phyloP scores from a whole-genome alignment of 495 filamentous ascomycete species.

The Usnea hakonensis region DNA sequence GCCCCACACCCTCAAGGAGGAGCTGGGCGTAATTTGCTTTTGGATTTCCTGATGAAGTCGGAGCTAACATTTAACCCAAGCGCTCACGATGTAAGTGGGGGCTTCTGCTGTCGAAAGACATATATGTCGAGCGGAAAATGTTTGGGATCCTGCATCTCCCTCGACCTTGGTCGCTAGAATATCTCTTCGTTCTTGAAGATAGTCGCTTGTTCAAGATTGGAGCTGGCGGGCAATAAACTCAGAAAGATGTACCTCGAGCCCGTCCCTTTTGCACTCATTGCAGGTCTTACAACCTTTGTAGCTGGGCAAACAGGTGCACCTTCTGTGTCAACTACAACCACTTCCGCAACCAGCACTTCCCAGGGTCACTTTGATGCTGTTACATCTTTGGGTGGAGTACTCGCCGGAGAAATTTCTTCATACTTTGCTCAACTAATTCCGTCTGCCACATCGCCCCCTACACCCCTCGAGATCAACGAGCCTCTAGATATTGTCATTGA shows the following conservation, averaged over 20 bases:
- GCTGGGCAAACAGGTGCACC: neutral
- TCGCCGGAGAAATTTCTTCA: neutral
- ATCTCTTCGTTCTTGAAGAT: neutral
- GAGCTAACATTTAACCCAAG: neutral
- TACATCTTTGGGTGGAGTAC: neutral
- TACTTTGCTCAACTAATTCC: neutral
- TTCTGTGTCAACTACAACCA: neutral
- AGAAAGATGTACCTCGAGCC: neutral
- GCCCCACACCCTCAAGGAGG: neutral
- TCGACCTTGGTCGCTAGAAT: neutral
- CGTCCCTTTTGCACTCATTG: neutral
- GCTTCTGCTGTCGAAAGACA: neutral
- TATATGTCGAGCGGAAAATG: neutral
- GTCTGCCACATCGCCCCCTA: neutral
- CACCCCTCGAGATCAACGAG: constrained; percentile 5
- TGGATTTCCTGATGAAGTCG: neutral
- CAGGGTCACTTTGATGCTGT: neutral
- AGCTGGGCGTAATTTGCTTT: neutral
- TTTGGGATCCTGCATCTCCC: neutral
- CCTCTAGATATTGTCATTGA: constrained; percentile 2
- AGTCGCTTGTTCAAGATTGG: neutral
- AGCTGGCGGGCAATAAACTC: neutral
- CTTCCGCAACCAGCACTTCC: neutral
- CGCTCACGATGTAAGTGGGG: neutral
- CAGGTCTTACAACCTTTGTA: neutral